phyloP scores from a whole-genome alignment of 768 basidiomycete species.

The Lactarius hengduanensis region DNA sequence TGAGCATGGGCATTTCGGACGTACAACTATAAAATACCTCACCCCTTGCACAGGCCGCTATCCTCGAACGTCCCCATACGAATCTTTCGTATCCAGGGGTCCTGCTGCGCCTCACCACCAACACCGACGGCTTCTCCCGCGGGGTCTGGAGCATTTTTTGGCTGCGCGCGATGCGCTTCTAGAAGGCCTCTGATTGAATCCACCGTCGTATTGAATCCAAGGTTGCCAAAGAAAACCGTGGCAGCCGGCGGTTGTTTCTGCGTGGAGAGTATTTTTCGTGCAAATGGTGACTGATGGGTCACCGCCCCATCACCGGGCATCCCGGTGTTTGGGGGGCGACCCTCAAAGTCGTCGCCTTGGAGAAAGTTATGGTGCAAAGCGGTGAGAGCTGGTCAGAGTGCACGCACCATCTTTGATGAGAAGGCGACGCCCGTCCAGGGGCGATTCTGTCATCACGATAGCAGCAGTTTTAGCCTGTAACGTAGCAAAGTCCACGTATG shows the following conservation, averaged over 20 bases:
- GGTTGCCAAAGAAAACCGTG: slow-evolving; percentile 90
- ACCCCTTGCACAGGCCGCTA: slow-evolving; percentile 95
- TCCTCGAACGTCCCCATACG: slow-evolving; percentile 97
- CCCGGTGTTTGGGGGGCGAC: slow-evolving; percentile 57
- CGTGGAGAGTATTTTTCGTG: slow-evolving; percentile 68
- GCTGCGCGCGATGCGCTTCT: slow-evolving; percentile 56
- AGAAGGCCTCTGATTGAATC: slow-evolving; percentile 70
- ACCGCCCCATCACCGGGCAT: slow-evolving; percentile 36
- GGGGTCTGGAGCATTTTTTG: slow-evolving; percentile 30
- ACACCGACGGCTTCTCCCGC: slow-evolving; percentile 9
- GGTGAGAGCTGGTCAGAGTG: not conserved
- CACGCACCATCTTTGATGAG: slow-evolving; percentile 89
- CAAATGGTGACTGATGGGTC: slow-evolving; percentile 55
- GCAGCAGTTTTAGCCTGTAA: slow-evolving; percentile 71
- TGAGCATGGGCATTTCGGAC: too few species aligned
- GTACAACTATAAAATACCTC: not conserved
- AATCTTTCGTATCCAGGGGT: slow-evolving; percentile 72
- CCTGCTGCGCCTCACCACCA: slow-evolving; percentile 35
- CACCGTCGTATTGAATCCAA: slow-evolving; percentile 88
- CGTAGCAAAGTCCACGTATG: slow-evolving; percentile 92
- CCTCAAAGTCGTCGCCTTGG: slow-evolving; percentile 71
- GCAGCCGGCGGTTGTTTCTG: slow-evolving; percentile 85
- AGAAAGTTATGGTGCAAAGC: not conserved
- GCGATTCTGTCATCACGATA: slow-evolving; percentile 77
- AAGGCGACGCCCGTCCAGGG: slow-evolving; percentile 79